Conservation (phyloP, 768 basidiomycete genomes). For the Erythrobasidium yunnanense region DNA sequence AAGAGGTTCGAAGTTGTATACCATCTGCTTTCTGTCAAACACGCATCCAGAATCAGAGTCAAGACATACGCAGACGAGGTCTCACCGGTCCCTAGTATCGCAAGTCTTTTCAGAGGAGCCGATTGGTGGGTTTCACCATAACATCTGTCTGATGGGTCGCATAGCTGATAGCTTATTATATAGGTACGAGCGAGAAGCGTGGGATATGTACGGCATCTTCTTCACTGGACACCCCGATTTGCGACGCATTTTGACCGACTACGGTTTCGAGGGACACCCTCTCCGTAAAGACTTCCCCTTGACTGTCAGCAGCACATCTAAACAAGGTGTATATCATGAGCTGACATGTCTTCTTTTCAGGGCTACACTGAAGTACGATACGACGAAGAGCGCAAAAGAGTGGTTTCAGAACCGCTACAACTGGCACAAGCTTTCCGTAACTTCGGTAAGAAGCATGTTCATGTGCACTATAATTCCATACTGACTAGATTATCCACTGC, state of each 20-base stretch:
- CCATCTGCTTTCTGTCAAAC: conserved; percentile 69
- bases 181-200: conserved; percentile 93
- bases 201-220: conserved; percentile 96
- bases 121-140: conserved; percentile 60
- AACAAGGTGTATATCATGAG: neutral
- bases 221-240: conserved; percentile 94
- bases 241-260: conserved; percentile 96
- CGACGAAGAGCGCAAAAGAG: conserved; percentile 53
- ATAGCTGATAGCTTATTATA: neutral
- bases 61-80: conserved; percentile 95
- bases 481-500: too few species aligned
- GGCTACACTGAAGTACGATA: conserved; percentile 98
- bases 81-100: conserved; percentile 73
- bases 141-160: neutral
- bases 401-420: conserved; percentile 67
- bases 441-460: too few species aligned
- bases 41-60: conserved; percentile 77
- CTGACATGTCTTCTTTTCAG: conserved; percentile 43
- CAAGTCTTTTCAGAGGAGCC: conserved; percentile 72
- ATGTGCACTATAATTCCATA: conserved; percentile 42
- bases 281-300: conserved; percentile 96
- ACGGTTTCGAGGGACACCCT: conserved; percentile 95
- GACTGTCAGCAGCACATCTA: conserved; percentile 53
- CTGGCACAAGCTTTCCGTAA: conserved; percentile 97
- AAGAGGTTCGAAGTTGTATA: conserved; percentile 96